Evolutionary conservation across 805 yeast genomes (phyloP), one percentile per base, ranked within the genome.

Genomic region (Starmerella khaoyaiensis): DNA sequence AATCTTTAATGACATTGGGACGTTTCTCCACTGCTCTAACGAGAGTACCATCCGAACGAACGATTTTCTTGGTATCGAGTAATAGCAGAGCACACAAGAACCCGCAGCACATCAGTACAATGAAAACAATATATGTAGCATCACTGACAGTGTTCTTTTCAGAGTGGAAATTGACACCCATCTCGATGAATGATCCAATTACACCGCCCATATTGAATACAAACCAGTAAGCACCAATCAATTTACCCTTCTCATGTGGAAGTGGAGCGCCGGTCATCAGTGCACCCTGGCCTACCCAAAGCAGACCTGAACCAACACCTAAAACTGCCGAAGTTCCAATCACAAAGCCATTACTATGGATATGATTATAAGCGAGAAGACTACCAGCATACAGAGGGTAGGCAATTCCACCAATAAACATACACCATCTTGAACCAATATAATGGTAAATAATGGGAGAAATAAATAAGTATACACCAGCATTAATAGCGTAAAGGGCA

Each of bases 151-250:
- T 52, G 11, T 55, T 56, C 21, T 51, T 48, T 1, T 30, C 27
- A 35, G 63, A 60, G 41, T 65, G 49, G 52, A 69, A 56, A 51
- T 69, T 71, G 46, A 68, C 59, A 24, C 68, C 76, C 55, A 72
- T 65, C 17, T 76, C 72, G 44, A 72, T 68, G 36, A 69, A 58
- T 12, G 71, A 62, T 32, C 79, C 79, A 44, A 72, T 68, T 33
- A 71, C 76, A 10, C 73, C 76, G 50, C 79, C 79, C 50, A 71
- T 57, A 58, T 72, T 72, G 62, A 72, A 72, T 39, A 72, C 65
- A 41, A 68, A 61, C 78, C 78, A 72, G 52, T 71, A 72, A 16
- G 67, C 53, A 61, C 69, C 69, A 38, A 72, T 65, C 28, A 71
- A 71, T 26, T 59, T 57, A 28, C 74, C 78, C 55, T 71, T 70